phyloP scores from a whole-genome alignment of 495 filamentous ascomycete species.

The Xylaria curta region DNA sequence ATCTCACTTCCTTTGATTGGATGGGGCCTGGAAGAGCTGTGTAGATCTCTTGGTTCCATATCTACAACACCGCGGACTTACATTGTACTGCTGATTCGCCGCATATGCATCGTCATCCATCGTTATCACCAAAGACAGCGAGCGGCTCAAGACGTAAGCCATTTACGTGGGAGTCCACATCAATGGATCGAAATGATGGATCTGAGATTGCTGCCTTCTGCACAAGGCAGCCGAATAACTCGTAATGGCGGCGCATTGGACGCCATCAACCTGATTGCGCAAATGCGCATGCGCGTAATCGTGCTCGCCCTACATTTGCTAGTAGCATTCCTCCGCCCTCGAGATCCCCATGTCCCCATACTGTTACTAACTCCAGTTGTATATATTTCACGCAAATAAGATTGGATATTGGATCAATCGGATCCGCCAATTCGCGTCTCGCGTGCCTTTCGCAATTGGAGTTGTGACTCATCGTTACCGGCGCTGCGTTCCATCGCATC shows the following conservation, averaged over 20 bases:
- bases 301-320: not conserved
- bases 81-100: not conserved
- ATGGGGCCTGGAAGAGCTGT: not conserved
- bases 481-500: slow-evolving; percentile 26
- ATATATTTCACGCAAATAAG: slow-evolving; percentile 16
- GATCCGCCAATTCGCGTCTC: slow-evolving; percentile 34
- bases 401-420: slow-evolving; percentile 34
- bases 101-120: not conserved
- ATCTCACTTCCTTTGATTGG: slow-evolving; percentile 15
- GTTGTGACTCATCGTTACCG: slow-evolving; percentile 27
- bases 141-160: not conserved
- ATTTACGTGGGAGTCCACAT: not conserved
- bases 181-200: not conserved
- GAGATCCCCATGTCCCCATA: slow-evolving; percentile 3
- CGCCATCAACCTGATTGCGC: not conserved
- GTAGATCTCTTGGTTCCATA: slow-evolving; percentile 1
- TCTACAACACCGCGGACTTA: not conserved
- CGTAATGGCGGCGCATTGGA: not conserved
- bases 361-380: not conserved
- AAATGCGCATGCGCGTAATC: slow-evolving; percentile 21
- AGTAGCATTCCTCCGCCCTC: slow-evolving; percentile 13
- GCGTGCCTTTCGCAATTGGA: not conserved
- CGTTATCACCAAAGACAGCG: not conserved
- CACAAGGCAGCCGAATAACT: slow-evolving; percentile 10
- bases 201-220: slow-evolving; percentile 20